phyloP scores from a whole-genome alignment of 2,329 filamentous ascomycete genomes.

The Penicillium oxalicum region DNA sequence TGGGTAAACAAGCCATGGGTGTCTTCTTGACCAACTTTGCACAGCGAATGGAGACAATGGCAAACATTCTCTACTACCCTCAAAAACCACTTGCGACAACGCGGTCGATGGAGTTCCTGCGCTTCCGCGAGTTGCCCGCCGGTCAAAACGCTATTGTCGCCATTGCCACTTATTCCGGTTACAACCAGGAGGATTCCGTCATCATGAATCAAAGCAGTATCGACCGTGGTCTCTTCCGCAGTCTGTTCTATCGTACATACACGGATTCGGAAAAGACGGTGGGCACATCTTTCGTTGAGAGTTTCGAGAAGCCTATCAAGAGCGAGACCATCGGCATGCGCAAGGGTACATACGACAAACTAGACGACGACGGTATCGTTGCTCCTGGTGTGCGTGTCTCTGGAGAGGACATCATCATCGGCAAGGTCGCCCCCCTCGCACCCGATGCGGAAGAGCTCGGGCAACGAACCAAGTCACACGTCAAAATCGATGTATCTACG shows the following conservation, averaged over 20 bases:
- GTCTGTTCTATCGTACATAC: constrained; percentile 95
- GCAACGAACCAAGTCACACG: constrained; percentile 80
- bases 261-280: constrained; percentile 96
- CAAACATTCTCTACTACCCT: constrained; percentile 97
- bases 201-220: constrained; percentile 99
- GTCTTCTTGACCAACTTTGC: constrained; percentile 97
- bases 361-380: constrained; percentile 93
- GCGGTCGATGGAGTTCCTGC: constrained; percentile 95
- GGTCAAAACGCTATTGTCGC: constrained; percentile 98
- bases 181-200: constrained; percentile 99
- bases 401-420: constrained; percentile 97
- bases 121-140: constrained; percentile 93
- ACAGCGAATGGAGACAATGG: constrained; percentile 98
- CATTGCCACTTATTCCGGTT: constrained; percentile 94
- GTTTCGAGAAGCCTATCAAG: constrained; percentile 91
- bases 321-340: constrained; percentile 86
- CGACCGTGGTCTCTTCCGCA: constrained; percentile 93
- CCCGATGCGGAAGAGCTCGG: constrained; percentile 90
- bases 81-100: constrained; percentile 96
- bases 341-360: constrained; percentile 93
- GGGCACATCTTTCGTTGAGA: constrained; percentile 84
- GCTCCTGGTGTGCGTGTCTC: constrained; percentile 90
- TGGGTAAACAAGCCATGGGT: constrained; percentile 99
- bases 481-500: constrained; percentile 92
- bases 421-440: constrained; percentile 92